Evolutionary conservation across 108 stramenopile genomes (phyloP), one percentile per base, ranked within the genome.

Genomic region (Discostella stelligeroides): DNA sequence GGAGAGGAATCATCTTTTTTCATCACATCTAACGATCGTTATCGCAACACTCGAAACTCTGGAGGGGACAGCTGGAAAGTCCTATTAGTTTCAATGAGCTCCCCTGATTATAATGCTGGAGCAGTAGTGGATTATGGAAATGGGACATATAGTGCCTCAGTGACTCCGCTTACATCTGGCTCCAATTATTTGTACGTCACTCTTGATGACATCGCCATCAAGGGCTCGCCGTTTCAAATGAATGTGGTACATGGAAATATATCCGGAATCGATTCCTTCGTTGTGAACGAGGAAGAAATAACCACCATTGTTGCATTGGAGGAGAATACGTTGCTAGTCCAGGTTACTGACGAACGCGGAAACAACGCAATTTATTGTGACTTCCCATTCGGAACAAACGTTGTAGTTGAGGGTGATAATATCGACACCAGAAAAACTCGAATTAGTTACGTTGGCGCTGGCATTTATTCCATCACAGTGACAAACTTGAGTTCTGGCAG

Each of bases 1-100:
- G 75, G 75, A 8, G 18, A 48, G 27, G 51, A 60, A 37, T 63
- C 46, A 27, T 61, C 66, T 6, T 75, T 76, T 25, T 46, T 37
- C 9, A 66, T 81, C 23, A 50, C 66, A 28, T 49, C 72, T 13
- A 55, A 40, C 42, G 80, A 81, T 39, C 41, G 23, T 13, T 54
- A 76, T 45, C 40, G 66, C 27, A 81, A 81, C 51, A 58, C n/a
- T 20, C 49, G 70, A 50, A 48, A 48, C 18, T 4, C 15, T 39
- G 75, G 74, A 14, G 75, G 75, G 23, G 80, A 81, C 51, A 58
- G 72, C 23, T 81, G 75, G 75, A 59, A 47, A 0, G 70, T 81
- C 9, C 39, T 76, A 21, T 49, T 40, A 7, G 46, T 49, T 42
- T 6, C 57, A 46, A 24, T 41, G 48, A 39, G 61, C 43, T 49